Conservation (phyloP, 331 rosid species). For the Dryas integrifolia region DNA sequence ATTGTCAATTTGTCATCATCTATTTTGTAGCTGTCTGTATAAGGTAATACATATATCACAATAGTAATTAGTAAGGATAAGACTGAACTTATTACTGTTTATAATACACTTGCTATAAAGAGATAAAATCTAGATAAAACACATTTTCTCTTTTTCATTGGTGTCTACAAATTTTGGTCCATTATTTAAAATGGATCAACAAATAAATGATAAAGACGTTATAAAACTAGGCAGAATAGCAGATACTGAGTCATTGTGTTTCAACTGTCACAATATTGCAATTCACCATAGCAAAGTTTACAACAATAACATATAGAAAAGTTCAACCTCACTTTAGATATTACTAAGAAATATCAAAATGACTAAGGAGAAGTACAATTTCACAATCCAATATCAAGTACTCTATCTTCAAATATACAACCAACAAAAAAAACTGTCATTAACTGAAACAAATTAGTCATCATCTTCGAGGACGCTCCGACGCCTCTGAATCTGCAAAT, state of each 20-base stretch:
- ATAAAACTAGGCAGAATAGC: too few relatives aligned
- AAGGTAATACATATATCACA: too few relatives aligned
- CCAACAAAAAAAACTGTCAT: not conserved
- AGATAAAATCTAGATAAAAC: too few relatives aligned
- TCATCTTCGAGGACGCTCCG: conserved; percentile 96
- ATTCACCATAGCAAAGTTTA: not conserved
- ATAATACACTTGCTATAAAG: too few relatives aligned
- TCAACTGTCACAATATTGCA: not conserved
- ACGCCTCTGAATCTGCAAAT: conserved; percentile 90
- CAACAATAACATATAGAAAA: not conserved
- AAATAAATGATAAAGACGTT: too few relatives aligned
- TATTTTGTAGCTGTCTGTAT: too few relatives aligned
- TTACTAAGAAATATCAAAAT: not conserved
- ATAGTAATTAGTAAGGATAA: too few relatives aligned
- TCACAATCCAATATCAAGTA: conserved; percentile 14
- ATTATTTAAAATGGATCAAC: too few relatives aligned
- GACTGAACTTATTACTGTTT: too few relatives aligned
- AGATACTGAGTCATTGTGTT: too few relatives aligned
- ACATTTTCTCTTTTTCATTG: too few relatives aligned
- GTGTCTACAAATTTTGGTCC: too few relatives aligned
- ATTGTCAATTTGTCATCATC: not conserved
- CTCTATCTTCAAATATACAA: conserved; percentile 9
- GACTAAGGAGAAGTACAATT: not conserved
- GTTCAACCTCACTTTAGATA: not conserved
- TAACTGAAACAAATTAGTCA: conserved; percentile 41